Evolutionary conservation across 257 asterid genomes (phyloP), one percentile per base, ranked within the genome.

Genomic region (Solanum piurae): DNA sequence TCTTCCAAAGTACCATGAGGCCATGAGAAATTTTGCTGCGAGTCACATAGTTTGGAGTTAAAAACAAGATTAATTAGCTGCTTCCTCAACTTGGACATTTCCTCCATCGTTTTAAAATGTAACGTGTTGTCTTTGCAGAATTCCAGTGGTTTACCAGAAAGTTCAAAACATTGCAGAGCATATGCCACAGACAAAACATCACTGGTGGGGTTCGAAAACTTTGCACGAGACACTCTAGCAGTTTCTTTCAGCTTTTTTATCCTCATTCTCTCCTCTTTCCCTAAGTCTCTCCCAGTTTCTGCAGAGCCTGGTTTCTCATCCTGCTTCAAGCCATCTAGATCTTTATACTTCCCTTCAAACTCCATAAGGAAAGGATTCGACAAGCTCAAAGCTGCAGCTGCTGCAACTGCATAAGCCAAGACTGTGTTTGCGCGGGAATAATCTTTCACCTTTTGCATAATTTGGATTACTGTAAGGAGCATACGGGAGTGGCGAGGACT

Each of bases 401-500:
- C 94, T 62, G 98, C 95, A 89, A 92, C 95, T 38, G 98, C 98
- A 91, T 92, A 97, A 36, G 93, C 98, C 91, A 97, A 88, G 83
- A 97, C 98, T 80, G 93, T 87, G 87, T 93, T 94, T 55, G 96
- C 94, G 18, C 94, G 95, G 29, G 72, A 60, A 71, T 86, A 88
- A 60, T 87, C 83, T 88, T 91, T 90, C 75, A 52, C 86, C 34
- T 93, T 89, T 33, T 77, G 92, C 95, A 95, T 95, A 71, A 94
- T 92, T 88, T 92, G 94, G 88, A 97, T 93, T 79, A 95, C 98
- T 16, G 98, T 95, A 87, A 97, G 99, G 88, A 97, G 99, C 98
- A 95, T 95, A 86, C 98, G 94, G 77, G 99, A 97, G 91, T 97
- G 99, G 66, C 99, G 98, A 88, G 99, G 99, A 85, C 95, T 94